Percentiles rank a stretch among this genome's conserved stretches.
Evolutionary conservation across 371 early-diverging fungal species (phyloP).

Genomic region (Basidiobolus meristosporus): DNA sequence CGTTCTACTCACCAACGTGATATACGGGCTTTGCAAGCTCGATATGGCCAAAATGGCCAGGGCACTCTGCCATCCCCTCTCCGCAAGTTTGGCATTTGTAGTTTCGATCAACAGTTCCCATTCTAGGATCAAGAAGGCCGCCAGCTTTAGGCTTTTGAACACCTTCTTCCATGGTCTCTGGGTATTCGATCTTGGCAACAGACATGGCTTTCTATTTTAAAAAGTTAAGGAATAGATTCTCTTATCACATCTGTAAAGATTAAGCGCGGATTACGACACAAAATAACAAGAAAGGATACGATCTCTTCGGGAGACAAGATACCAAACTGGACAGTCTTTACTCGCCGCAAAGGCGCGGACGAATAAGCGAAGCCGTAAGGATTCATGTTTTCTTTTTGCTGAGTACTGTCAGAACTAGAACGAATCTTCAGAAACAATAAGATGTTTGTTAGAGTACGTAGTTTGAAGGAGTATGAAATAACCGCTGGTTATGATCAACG

Average conservation of each 20-base stretch:
- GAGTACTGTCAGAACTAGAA: no score
- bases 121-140: slow-evolving; percentile 93
- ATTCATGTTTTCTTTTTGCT: no score
- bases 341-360: slow-evolving; percentile 78
- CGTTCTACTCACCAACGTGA: slow-evolving; percentile 47
- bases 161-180: slow-evolving; percentile 92
- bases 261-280: neutral
- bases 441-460: no score
- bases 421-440: no score
- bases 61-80: slow-evolving; percentile 91
- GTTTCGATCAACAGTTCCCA: slow-evolving; percentile 98
- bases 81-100: slow-evolving; percentile 97
- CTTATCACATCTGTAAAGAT: neutral
- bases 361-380: slow-evolving; percentile 47
- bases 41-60: slow-evolving; percentile 99
- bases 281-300: slow-evolving; percentile 18
- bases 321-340: slow-evolving; percentile 90
- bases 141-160: slow-evolving; percentile 58
- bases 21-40: slow-evolving; percentile 96
- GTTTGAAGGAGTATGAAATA: no score
- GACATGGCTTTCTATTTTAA: slow-evolving; percentile 77
- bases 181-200: slow-evolving; percentile 85
- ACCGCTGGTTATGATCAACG: no score
- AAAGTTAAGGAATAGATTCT: neutral
- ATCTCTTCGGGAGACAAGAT: slow-evolving; percentile 90